Evolutionary conservation across 2,329 filamentous ascomycete species (phyloP), one percentile per base, ranked within the genome.

Genomic region (Colletotrichum sp.): DNA sequence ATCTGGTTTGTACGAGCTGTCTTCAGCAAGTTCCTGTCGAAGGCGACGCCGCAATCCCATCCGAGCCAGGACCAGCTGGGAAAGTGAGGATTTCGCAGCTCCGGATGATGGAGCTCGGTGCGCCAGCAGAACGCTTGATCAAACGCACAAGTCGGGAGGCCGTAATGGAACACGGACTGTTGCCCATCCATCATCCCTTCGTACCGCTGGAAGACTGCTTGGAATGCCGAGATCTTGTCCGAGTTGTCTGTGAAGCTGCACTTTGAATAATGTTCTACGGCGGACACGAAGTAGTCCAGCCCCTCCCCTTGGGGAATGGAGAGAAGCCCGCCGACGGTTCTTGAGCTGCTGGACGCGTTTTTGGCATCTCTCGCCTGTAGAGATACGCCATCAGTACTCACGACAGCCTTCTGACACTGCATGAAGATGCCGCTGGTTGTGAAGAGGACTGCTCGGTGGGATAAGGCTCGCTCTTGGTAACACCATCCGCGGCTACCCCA

Each of bases 301-400:
- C 55, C 55, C 5, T 59, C 16, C 16, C 55, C 55, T 1, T 2
- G 27, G 22, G 55, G 25, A 2, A 59, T 12, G 15, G 22, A 6
- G 22, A 59, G 55, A 25, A 59, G 55, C 22, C 55, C 55, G 4
- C 55, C 55, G 15, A 59, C 55, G 1, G 22, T 59, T 3, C 27
- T 25, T 5, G 55, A 59, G 7, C 55, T 59, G 55, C 27, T 16
- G 12, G 55, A 29, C 27, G 22, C 55, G 25, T 16, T 25, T 59
- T 29, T 59, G 22, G 55, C 1, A 27, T 19, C 27, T 0, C 8
- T 0, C 1, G 1, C 1, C 4, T 59, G 55, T 1, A 59, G 25
- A 16, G 8, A 2, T 6, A 16, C 1, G 22, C 8, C 25, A 0
- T 29, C 25, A 9, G 16, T 19, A 5, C 27, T 25, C 6, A 29